Conservation (phyloP, 1,284 basidiomycete species). For the Tylopilus sp. region DNA sequence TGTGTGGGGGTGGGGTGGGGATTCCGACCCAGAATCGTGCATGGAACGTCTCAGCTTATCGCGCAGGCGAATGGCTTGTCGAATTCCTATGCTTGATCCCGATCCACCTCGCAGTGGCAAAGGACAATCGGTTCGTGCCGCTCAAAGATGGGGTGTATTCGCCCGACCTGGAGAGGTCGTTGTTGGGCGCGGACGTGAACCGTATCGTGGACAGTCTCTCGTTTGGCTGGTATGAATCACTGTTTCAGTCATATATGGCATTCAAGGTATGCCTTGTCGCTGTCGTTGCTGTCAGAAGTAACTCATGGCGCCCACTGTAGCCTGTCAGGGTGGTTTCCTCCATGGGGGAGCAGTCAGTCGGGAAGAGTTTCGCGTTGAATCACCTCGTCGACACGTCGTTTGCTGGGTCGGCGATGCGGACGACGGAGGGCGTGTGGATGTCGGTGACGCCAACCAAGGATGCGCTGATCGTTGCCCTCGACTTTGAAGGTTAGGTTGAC, state of each 20-base stretch:
- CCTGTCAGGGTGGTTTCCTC: conserved; percentile 59
- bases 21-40: neutral
- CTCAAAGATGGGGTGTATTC: conserved; percentile 55
- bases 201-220: conserved; percentile 50
- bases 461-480: conserved; percentile 51
- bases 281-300: neutral
- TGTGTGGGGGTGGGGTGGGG: conserved; percentile 8
- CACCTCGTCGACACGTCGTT: conserved; percentile 61
- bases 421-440: conserved; percentile 65
- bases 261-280: conserved; percentile 39
- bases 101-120: conserved; percentile 55
- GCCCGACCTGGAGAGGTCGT: conserved; percentile 42
- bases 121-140: conserved; percentile 55
- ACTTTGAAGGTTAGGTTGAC: conserved; percentile 60
- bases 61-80: conserved; percentile 58
- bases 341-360: conserved; percentile 65
- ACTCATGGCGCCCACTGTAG: conserved; percentile 28
- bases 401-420: conserved; percentile 61
- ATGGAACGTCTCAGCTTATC: conserved; percentile 38
- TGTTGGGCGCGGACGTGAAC: conserved; percentile 54
- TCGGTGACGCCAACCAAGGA: conserved; percentile 57
- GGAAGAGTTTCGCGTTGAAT: conserved; percentile 56
- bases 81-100: conserved; percentile 59
- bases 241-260: conserved; percentile 58
- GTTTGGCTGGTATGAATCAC: conserved; percentile 62